These are phyloP conservation scores for Apiospora kogelbergensis DNA, from an alignment of 2,329 filamentous ascomycete genomes.

Conservation along the genomic window DNA sequence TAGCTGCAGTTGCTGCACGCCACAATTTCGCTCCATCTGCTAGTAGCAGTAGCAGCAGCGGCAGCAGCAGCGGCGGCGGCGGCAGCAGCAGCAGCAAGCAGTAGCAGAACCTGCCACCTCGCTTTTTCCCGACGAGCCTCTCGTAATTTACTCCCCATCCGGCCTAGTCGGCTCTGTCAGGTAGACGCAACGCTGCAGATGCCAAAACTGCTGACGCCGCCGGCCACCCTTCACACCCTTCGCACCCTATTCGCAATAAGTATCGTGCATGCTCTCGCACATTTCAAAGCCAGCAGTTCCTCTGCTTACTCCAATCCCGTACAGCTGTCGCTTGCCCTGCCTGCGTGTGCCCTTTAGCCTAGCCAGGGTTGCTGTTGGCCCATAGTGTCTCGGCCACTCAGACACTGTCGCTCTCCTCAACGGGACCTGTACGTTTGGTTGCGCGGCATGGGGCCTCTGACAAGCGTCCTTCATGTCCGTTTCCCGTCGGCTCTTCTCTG, in stretches of 20 bases:
- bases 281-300: neutral
- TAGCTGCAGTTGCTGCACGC: slow-evolving; percentile 1
- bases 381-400: neutral
- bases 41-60: neutral
- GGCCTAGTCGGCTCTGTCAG: neutral
- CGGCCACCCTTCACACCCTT: neutral
- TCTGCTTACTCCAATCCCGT: neutral
- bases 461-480: neutral
- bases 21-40: neutral
- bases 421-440: neutral
- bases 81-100: neutral
- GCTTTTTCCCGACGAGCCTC: neutral
- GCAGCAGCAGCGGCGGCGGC: too few relatives aligned
- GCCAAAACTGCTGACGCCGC: neutral
- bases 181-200: neutral
- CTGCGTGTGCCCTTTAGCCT: neutral
- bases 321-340: neutral
- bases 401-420: neutral
- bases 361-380: neutral
- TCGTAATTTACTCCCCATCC: neutral
- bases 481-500: neutral
- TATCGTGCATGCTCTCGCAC: neutral
- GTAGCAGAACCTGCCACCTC: neutral
- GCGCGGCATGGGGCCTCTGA: neutral
- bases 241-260: neutral